phyloP scores from a whole-genome alignment of 1,284 basidiomycete genomes.

The Takashimella koratensis region DNA sequence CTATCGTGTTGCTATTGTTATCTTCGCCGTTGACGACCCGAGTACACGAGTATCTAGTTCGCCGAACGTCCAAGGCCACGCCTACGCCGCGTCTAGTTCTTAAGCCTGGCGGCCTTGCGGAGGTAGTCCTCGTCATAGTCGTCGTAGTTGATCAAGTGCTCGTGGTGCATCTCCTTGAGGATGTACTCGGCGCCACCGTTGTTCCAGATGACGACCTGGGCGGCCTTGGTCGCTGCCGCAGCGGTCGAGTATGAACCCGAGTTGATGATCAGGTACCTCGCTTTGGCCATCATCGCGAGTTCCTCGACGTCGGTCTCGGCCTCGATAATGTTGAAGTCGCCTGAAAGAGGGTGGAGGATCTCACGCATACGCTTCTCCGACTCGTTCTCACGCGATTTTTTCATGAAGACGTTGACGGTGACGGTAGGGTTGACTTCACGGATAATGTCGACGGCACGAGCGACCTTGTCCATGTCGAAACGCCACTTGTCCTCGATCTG shows the following conservation, averaged over 20 bases:
- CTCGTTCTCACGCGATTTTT: constrained; percentile 10
- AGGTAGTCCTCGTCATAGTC: background rate
- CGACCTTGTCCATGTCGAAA: constrained; percentile 11
- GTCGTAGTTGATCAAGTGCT: background rate
- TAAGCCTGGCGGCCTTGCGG: too few species aligned
- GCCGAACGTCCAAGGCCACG: too few species aligned
- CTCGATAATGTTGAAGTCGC: constrained; percentile 13
- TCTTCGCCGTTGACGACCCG: too few species aligned
- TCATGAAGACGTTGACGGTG: constrained; percentile 12
- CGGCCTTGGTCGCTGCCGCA: constrained; percentile 7
- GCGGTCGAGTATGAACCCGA: constrained; percentile 9
- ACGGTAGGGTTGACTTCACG: constrained; percentile 11
- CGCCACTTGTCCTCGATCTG: constrained; percentile 9
- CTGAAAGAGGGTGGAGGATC: constrained; percentile 4
- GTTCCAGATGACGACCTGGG: constrained; percentile 10
- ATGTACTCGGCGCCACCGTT: too few species aligned
- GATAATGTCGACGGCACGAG: constrained; percentile 11
- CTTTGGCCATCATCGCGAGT: constrained; percentile 13
- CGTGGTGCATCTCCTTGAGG: constrained; percentile 1
- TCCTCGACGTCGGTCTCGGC: constrained; percentile 11
- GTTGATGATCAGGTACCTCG: constrained; percentile 12
- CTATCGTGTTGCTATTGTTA: too few species aligned
- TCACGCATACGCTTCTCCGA: constrained; percentile 6
- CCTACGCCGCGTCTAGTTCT: too few species aligned
- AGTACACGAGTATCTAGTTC: too few species aligned